Evolutionary conservation across 73 alveolate species (phyloP).

Genomic region (Paramecium pentaurelia): DNA sequence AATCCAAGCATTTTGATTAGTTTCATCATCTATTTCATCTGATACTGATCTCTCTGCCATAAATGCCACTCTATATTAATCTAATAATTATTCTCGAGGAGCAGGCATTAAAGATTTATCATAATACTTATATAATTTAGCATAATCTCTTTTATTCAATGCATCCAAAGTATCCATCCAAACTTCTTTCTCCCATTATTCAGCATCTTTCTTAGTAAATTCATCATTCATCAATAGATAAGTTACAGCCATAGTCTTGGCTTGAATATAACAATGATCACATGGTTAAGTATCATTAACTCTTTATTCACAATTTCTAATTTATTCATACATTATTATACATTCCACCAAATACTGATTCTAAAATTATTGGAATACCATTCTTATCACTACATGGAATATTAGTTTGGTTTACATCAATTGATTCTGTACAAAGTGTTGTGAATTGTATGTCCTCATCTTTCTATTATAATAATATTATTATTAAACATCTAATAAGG

Average conservation of each 20-base stretch:
- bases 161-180: constrained; percentile 73
- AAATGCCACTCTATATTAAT: constrained; percentile 68
- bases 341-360: constrained; percentile 89
- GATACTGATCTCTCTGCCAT: constrained; percentile 90
- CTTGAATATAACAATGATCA: constrained; percentile 79
- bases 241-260: constrained; percentile 82
- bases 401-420: constrained; percentile 71
- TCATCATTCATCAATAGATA: constrained; percentile 83
- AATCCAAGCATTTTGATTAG: constrained; percentile 72
- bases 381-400: constrained; percentile 86
- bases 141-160: constrained; percentile 66
- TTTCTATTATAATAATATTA: not conserved
- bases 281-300: constrained; percentile 70
- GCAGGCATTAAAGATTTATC: constrained; percentile 10
- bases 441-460: constrained; percentile 77
- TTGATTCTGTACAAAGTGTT: constrained; percentile 86
- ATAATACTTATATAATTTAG: constrained; percentile 9
- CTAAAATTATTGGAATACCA: constrained; percentile 87
- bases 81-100: constrained; percentile 44
- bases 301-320: constrained; percentile 68
- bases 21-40: constrained; percentile 85
- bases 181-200: constrained; percentile 86
- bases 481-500: constrained; percentile 52
- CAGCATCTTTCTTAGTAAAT: constrained; percentile 75
- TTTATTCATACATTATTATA: not conserved